Conservation (phyloP, 768 basidiomycete genomes). For the Suillus fuscotomentosus region DNA sequence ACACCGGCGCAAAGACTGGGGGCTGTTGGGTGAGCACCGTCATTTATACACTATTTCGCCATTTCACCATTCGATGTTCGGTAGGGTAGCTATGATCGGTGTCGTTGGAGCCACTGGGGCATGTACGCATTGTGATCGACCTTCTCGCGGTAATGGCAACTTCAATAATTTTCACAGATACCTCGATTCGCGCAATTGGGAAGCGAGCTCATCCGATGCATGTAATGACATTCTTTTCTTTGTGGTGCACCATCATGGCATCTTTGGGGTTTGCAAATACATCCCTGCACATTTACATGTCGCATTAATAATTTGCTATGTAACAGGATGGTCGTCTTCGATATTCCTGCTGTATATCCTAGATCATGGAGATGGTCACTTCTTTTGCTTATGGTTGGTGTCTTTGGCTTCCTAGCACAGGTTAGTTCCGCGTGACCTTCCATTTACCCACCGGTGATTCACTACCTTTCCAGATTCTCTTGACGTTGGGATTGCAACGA, state of each 20-base stretch:
- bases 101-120: conserved; percentile 66
- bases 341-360: conserved; percentile 15
- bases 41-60: not conserved
- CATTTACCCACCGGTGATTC: not conserved
- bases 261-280: conserved; percentile 9
- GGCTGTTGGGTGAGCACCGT: conserved; percentile 50
- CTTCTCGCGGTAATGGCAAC: not conserved
- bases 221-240: conserved; percentile 63
- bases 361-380: conserved; percentile 16
- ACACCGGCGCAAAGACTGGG: conserved; percentile 44
- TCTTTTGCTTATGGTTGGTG: conserved; percentile 16
- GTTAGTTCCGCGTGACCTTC: conserved; percentile 5
- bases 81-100: conserved; percentile 60
- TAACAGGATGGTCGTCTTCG: conserved; percentile 14
- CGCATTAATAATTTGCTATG: not conserved
- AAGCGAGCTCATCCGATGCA: conserved; percentile 76
- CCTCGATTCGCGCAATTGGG: conserved; percentile 65
- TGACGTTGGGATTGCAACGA: conserved; percentile 62
- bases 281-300: not conserved
- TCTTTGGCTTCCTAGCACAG: conserved; percentile 18
- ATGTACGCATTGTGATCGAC: conserved; percentile 43
- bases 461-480: conserved; percentile 36
- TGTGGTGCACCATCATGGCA: conserved; percentile 42
- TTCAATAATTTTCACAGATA: conserved; percentile 33
- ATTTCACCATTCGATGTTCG: not conserved